Evolutionary conservation across 1,284 basidiomycete species (phyloP), one percentile per base, ranked within the genome.

Genomic region (Pyrrhoderma noxium): DNA sequence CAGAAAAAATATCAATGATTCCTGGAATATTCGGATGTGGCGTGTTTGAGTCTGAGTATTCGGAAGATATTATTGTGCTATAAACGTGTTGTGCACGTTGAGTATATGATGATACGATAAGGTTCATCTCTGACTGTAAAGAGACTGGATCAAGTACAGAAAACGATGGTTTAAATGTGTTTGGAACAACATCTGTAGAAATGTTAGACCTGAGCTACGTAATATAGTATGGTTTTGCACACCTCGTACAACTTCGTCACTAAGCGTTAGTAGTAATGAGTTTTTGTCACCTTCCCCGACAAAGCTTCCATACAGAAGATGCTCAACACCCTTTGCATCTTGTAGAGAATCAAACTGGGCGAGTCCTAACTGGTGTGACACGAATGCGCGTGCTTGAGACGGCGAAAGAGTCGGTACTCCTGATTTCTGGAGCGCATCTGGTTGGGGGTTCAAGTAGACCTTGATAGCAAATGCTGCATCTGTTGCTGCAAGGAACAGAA

Each of bases 281-380:
- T 72, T 76, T 22, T 62, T 68, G 37, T 64, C 47, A 0, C 80
- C 82, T 49, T 75, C 62, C 25, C 77, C 85, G 19, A 88, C 75
- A 59, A 86, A 80, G n/a, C 16, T 8, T 48, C 74, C 70, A 9
- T 48, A 59, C 38, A 58, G 49, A n/a, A 65, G 44, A 27, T 53
- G 58, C 19, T 48, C 63, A 53, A 52, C 66, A 63, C 19, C 58
- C 53, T 38, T 19, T 37, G 56, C 53, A 55, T 73, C 73, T 49
- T 61, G 64, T 22, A 79, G 60, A 35, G 71, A 67, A 60, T 86
- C 82, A 57, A 81, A 82, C 23, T 67, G 66, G 56, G 88, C 86
- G 2, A 89, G 72, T 19, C 80, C 79, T 14, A 89, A 73, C 61
- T 89, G 84, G 52, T 75, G 77, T 18, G 85, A 75, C 35, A 89